phyloP scores from a whole-genome alignment of 257 asterid genomes.

The Primulina tabacum region DNA sequence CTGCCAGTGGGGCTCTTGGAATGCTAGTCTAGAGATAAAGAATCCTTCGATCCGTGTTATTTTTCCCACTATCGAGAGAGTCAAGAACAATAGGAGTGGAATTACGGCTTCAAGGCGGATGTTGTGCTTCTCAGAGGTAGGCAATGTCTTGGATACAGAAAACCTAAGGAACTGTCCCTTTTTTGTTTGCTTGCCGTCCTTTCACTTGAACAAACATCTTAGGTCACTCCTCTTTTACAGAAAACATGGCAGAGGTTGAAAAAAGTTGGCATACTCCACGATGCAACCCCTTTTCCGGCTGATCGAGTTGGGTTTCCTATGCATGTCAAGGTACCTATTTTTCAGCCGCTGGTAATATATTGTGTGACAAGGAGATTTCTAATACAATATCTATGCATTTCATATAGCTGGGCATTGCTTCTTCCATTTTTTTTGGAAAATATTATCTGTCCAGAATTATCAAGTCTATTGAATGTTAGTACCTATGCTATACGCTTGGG shows the following conservation, averaged over 20 bases:
- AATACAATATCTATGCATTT: not conserved
- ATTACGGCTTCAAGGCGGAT: conserved; percentile 60
- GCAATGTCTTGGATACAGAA: conserved; percentile 8
- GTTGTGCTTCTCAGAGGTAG: conserved; percentile 87
- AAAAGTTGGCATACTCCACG: conserved; percentile 65
- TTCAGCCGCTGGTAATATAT: not conserved
- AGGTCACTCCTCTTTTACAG: conserved; percentile 34
- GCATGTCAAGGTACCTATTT: conserved; percentile 75
- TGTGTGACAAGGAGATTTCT: conserved; percentile 9
- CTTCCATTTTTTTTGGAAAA: not conserved
- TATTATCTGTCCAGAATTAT: conserved; percentile 10
- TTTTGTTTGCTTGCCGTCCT: not conserved
- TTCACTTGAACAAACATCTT: not conserved
- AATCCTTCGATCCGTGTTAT: conserved; percentile 69
- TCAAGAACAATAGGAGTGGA: conserved; percentile 62
- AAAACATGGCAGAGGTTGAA: conserved; percentile 89
- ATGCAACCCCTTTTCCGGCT: conserved; percentile 67
- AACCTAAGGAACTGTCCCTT: not conserved
- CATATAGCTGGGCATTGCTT: conserved; percentile 7
- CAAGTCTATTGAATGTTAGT: conserved; percentile 12
- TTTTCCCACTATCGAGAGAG: conserved; percentile 81
- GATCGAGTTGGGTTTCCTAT: conserved; percentile 69
- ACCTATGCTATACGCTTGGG: not conserved
- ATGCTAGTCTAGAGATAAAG: conserved; percentile 72
- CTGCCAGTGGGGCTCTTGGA: conserved; percentile 96